phyloP scores from a whole-genome alignment of 176 grass and related monocot genomes.

The Hyparrhenia diplandra region DNA sequence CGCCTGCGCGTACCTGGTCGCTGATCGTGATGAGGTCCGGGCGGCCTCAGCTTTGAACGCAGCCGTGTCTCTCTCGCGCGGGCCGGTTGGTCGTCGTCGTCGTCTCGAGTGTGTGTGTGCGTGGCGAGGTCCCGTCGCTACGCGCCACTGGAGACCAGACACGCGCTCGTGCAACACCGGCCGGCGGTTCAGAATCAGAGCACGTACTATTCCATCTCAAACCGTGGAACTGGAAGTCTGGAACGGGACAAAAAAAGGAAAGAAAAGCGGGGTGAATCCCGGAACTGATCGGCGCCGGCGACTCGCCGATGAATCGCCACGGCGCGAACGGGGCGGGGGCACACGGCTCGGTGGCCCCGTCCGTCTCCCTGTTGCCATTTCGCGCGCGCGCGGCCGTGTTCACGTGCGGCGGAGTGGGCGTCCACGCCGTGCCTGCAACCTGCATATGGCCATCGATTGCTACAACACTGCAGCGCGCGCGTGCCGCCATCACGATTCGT shows the following conservation, averaged over 20 bases:
- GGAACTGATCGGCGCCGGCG: neutral
- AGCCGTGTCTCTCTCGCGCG: neutral
- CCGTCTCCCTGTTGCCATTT: too few relatives aligned
- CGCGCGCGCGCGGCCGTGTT: neutral
- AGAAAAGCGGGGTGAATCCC: neutral
- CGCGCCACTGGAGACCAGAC: neutral
- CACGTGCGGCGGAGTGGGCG: neutral
- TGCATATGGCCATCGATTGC: too few relatives aligned
- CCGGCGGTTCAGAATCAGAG: neutral
- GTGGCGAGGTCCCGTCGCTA: neutral
- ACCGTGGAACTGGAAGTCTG: too few relatives aligned
- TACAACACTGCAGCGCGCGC: too few relatives aligned
- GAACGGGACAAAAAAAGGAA: neutral
- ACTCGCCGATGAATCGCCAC: neutral
- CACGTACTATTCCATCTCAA: neutral
- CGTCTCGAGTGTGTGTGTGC: too few relatives aligned
- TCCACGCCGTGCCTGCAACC: neutral
- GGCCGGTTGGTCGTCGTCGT: neutral
- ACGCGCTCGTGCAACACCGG: neutral
- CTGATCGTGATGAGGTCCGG: neutral
- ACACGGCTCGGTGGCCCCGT: too few relatives aligned
- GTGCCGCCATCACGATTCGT: too few relatives aligned
- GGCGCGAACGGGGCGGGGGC: too few relatives aligned
- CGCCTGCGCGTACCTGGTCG: neutral
- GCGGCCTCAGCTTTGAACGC: neutral